phyloP scores from a whole-genome alignment of 257 asterid species.

The Datura wrightii region DNA sequence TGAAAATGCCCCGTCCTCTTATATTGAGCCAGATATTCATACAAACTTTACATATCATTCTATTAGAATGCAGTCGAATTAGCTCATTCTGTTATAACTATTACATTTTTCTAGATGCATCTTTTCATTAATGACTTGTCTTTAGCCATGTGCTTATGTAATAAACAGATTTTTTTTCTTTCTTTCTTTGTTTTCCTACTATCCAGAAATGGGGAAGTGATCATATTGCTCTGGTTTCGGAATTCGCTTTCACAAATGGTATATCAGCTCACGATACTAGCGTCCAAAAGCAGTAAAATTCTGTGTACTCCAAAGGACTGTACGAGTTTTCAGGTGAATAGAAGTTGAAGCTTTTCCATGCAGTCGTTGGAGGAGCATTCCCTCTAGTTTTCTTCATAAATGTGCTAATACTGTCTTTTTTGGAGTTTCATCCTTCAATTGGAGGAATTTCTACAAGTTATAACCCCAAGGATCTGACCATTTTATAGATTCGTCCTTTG shows the following conservation, averaged over 20 bases:
- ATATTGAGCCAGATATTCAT: background rate
- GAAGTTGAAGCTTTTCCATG: slow-evolving; percentile 8
- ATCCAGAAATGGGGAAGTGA: slow-evolving; percentile 99
- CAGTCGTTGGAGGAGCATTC: background rate
- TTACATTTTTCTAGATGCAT: background rate
- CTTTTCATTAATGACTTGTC: background rate
- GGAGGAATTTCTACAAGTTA: background rate
- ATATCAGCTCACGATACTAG: slow-evolving; percentile 30
- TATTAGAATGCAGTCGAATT: background rate
- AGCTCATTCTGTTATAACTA: background rate
- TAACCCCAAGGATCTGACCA: background rate
- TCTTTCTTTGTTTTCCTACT: slow-evolving; percentile 36
- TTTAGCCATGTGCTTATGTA: background rate
- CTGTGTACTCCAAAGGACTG: slow-evolving; percentile 8
- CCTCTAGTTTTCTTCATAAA: background rate
- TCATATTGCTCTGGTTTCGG: slow-evolving; percentile 92
- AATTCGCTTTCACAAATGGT: slow-evolving; percentile 67
- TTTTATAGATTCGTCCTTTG: slow-evolving; percentile 9
- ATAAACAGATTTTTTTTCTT: background rate
- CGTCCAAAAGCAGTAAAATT: slow-evolving; percentile 26
- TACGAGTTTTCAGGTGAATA: slow-evolving; percentile 10
- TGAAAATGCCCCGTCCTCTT: background rate
- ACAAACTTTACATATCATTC: background rate
- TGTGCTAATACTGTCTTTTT: background rate
- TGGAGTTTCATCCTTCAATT: background rate